Base-by-base conservation (phyloP, 2,329 filamentous ascomycete species). In the Penicillium sp. region DNA sequence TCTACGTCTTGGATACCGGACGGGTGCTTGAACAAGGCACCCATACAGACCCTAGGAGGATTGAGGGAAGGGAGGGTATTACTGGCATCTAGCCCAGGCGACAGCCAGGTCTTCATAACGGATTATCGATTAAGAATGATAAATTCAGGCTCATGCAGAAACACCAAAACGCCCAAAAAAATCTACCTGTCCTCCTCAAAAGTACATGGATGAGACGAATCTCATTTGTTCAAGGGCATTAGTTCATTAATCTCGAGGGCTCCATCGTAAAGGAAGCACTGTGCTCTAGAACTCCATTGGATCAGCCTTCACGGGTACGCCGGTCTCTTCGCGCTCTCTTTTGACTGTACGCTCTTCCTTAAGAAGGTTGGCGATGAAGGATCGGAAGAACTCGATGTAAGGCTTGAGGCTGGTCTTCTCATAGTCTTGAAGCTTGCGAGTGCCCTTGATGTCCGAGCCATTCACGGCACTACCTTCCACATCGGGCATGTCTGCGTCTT, bases 351-450 rank as follows among this genome's bases (percentile, higher is more conserved):
- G 75, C 69, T 91, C 88, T 61, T 96, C 94, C 75, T 89, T 93
- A 76, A 97, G 83, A 58, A 99, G 76, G 0, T 81, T 84, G 10
- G 86, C 84, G 7, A 98, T 92, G 77, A 97, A 96, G 0, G 83
- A 84, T 68, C 90, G 85, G 78, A 99, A 98, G 68, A 89, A 89
- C 60, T 98, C 93, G 38, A 98, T 87, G 74, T 96, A 98, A 8
- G 93, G 92, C 80, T 90, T 96, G 72, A 99, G 78, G 66, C 92
- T 92, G 26, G 95, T 99, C 86, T 98, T 99, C 79, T 99, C 94
- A 88, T 94, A 98, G 73, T 99, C 95, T 67, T 89, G 85, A 52
- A 91, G 71, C 70, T 83, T 86, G 58, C 75, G 74, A 52, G 71
- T 75, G 57, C 68, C 72, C 43, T 71, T 71, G 11, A 68, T 67